Percentiles rank a stretch among this genome's conserved stretches.
phyloP scores from a whole-genome alignment of 2,329 filamentous ascomycete genomes.

The Trichoderma aggressivum region DNA sequence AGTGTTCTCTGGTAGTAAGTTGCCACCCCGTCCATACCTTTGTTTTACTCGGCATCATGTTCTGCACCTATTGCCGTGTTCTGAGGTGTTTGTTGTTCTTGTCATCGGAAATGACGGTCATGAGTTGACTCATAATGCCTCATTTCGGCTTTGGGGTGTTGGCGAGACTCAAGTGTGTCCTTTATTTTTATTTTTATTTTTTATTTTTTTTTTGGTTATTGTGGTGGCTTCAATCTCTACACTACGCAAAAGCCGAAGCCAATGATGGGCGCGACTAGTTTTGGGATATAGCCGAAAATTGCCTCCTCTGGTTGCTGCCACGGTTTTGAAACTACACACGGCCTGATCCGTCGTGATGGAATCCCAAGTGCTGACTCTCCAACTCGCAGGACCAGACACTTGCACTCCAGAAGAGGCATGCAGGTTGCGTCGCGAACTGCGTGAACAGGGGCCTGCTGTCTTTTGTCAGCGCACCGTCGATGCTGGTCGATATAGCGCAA shows the following conservation, averaged over 20 bases:
- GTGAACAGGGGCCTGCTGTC: constrained; percentile 69
- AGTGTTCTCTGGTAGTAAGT: constrained; percentile 44
- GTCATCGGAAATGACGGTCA: neutral
- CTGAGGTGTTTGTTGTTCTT: neutral
- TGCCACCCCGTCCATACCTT: neutral
- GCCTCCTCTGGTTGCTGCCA: neutral
- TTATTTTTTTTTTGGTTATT: neutral
- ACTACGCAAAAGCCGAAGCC: neutral
- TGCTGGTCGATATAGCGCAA: constrained; percentile 66
- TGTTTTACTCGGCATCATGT: neutral
- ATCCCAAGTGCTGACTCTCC: neutral
- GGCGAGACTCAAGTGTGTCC: neutral
- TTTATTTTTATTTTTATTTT: too few relatives aligned
- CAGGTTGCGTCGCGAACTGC: constrained; percentile 66
- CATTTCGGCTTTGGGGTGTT: neutral
- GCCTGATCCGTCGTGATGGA: neutral
- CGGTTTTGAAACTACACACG: neutral
- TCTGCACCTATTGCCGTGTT: neutral
- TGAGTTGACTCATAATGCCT: neutral
- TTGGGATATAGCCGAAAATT: neutral
- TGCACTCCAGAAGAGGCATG: constrained; percentile 69
- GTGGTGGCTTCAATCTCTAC: constrained; percentile 3
- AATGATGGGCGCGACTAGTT: neutral
- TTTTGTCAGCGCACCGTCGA: constrained; percentile 74
- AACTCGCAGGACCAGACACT: constrained; percentile 25